Percentiles rank a stretch among this genome's conserved stretches.
Evolutionary conservation across 1,139 yeast species (phyloP).

Genomic region (Yamadazyma dushanensis): DNA sequence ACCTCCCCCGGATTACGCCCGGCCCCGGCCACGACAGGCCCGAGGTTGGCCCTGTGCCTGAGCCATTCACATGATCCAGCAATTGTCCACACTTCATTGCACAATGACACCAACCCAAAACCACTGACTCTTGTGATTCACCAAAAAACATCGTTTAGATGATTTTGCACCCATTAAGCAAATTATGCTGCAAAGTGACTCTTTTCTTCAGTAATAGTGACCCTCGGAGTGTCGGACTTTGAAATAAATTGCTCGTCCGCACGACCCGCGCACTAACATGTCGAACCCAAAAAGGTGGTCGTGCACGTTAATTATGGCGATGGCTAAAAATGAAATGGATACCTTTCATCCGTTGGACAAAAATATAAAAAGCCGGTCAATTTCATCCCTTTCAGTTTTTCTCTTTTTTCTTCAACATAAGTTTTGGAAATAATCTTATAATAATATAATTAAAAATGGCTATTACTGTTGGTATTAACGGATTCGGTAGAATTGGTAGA

Average conservation of each 20-base stretch:
- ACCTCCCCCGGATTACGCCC: too few relatives aligned
- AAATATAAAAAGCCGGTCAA: slow-evolving; percentile 12
- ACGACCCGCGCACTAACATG: not conserved
- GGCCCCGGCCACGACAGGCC: too few relatives aligned
- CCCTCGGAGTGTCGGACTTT: slow-evolving; percentile 9
- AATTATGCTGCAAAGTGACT: too few relatives aligned
- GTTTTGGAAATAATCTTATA: slow-evolving; percentile 7
- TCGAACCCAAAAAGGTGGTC: not conserved
- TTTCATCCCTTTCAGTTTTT: slow-evolving; percentile 5
- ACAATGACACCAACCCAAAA: too few relatives aligned
- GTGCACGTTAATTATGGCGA: slow-evolving; percentile 4
- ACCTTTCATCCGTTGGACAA: slow-evolving; percentile 21
- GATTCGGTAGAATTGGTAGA: slow-evolving; percentile 90
- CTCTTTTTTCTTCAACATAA: slow-evolving; percentile 1
- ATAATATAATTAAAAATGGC: slow-evolving; percentile 23
- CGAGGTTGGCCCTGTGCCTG: too few relatives aligned
- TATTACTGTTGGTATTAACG: slow-evolving; percentile 74
- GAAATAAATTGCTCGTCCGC: not conserved
- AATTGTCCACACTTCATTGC: too few relatives aligned
- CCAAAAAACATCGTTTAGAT: too few relatives aligned
- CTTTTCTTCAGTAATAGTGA: not conserved
- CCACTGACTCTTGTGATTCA: too few relatives aligned
- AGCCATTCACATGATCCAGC: too few relatives aligned
- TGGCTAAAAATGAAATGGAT: slow-evolving; percentile 13
- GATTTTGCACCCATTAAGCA: too few relatives aligned